These are phyloP conservation scores for Cerrena zonata DNA, from an alignment of 1,284 basidiomycete species.

Conservation along the genomic window DNA sequence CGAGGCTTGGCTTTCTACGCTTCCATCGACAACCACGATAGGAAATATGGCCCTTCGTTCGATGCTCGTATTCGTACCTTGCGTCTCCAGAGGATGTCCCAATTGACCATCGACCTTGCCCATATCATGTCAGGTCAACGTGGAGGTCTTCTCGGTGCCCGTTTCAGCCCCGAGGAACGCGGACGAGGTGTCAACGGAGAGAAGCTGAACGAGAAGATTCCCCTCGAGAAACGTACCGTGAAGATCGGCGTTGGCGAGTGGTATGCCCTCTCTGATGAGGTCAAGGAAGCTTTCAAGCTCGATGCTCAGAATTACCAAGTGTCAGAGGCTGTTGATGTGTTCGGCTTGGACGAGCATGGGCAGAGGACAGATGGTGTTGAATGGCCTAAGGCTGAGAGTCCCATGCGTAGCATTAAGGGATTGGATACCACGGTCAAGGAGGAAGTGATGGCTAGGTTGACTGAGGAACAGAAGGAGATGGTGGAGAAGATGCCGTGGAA, in stretches of 20 bases:
- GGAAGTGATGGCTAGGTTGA: background rate
- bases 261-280: constrained; percentile 29
- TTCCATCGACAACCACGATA: constrained; percentile 28
- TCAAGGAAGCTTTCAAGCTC: constrained; percentile 29
- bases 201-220: constrained; percentile 29
- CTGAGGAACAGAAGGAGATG: background rate
- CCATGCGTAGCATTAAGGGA: background rate
- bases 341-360: constrained; percentile 28
- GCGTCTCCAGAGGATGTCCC: constrained; percentile 32
- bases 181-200: constrained; percentile 34
- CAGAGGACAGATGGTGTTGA: constrained; percentile 17
- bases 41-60: constrained; percentile 30
- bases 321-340: constrained; percentile 19
- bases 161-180: constrained; percentile 23
- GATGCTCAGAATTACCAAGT: constrained; percentile 21
- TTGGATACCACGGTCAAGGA: background rate
- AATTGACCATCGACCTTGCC: constrained; percentile 23
- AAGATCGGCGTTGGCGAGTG: constrained; percentile 33
- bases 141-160: constrained; percentile 33
- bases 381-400: constrained; percentile 9
- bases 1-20: constrained; percentile 36
- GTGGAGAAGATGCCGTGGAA: background rate
- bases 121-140: constrained; percentile 27
- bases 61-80: constrained; percentile 32
- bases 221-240: constrained; percentile 27